Evolutionary conservation across 352 stramenopile genomes (phyloP).

Genomic region (Pythium grandisporangium): DNA sequence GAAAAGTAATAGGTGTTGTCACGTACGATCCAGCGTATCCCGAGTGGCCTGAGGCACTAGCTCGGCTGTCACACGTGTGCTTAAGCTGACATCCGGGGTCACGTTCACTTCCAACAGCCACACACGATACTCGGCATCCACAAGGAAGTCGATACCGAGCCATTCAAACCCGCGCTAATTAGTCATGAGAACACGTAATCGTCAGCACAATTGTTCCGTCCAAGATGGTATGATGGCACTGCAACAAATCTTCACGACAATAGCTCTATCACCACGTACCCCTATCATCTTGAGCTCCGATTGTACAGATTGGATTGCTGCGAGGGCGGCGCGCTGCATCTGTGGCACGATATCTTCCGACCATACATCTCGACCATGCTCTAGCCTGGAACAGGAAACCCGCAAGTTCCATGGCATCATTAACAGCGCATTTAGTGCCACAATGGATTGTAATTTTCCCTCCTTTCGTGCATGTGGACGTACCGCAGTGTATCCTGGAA

Average conservation of each 20-base stretch:
- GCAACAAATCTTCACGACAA: too few species aligned
- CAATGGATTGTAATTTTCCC: too few species aligned
- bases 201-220: background rate
- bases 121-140: constrained; percentile 39
- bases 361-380: constrained; percentile 41
- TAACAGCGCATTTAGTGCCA: background rate
- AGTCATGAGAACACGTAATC: background rate
- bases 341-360: constrained; percentile 29
- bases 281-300: constrained; percentile 38
- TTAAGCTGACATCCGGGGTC: constrained; percentile 81
- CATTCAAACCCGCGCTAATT: constrained; percentile 70
- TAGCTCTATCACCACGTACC: too few species aligned
- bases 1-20: too few species aligned
- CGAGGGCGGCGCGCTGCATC: constrained; percentile 38
- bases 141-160: constrained; percentile 79
- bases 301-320: constrained; percentile 26
- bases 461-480: too few species aligned
- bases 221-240: too few species aligned
- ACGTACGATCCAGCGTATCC: constrained; percentile 38
- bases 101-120: constrained; percentile 87
- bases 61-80: constrained; percentile 37
- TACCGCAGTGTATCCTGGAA: constrained; percentile 33
- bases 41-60: constrained; percentile 42
- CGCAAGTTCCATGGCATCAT: background rate
- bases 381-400: too few species aligned